A percentile compares a stretch with the other conserved stretches of the same genome.
Conservation (phyloP, 805 yeast genomes). For the Grigorovia yakushimaensis region DNA sequence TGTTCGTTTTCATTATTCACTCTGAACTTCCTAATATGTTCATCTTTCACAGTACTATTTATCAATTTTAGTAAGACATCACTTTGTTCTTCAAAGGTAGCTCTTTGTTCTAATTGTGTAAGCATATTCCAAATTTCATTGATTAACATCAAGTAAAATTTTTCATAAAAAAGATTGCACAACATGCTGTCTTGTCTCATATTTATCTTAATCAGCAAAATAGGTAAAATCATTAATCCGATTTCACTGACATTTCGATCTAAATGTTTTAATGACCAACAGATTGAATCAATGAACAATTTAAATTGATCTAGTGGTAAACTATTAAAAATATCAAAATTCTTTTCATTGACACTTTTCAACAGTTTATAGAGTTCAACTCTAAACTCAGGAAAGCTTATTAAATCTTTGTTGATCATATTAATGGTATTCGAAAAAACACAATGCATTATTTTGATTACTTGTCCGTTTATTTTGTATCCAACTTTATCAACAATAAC, state of each 20-base stretch:
- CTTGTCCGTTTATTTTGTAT: constrained; percentile 76
- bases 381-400: constrained; percentile 91
- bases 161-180: constrained; percentile 71
- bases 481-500: constrained; percentile 85
- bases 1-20: not conserved
- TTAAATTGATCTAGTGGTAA: constrained; percentile 82
- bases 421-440: constrained; percentile 83
- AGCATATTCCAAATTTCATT: constrained; percentile 82
- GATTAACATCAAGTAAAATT: constrained; percentile 72
- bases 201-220: constrained; percentile 49
- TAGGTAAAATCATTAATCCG: constrained; percentile 50
- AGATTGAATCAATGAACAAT: constrained; percentile 75
- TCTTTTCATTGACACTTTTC: constrained; percentile 29
- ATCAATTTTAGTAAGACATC: constrained; percentile 71
- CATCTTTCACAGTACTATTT: constrained; percentile 60
- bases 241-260: constrained; percentile 86
- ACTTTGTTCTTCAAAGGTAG: constrained; percentile 81
- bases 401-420: constrained; percentile 86
- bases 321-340: constrained; percentile 71
- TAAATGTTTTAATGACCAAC: constrained; percentile 95
- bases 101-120: constrained; percentile 90
- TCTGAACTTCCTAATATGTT: not conserved
- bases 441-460: constrained; percentile 71
- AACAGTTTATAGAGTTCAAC: constrained; percentile 39
- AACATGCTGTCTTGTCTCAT: constrained; percentile 56